phyloP scores from a whole-genome alignment of 257 asterid species.

The Scutellaria galericulata region DNA sequence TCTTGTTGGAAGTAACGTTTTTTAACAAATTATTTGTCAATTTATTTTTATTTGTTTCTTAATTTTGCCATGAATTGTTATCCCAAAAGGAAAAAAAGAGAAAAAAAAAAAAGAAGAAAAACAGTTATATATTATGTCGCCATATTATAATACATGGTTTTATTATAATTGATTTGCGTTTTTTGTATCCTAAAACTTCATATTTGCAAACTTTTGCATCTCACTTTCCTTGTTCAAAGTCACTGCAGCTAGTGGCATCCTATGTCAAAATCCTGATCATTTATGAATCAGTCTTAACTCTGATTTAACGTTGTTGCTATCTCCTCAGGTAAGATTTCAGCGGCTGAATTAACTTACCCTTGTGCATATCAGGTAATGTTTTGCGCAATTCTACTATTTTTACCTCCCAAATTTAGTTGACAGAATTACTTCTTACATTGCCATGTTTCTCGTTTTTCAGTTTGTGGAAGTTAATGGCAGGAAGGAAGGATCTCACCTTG shows the following conservation, averaged over 20 bases:
- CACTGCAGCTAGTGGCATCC: background rate
- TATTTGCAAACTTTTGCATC: background rate
- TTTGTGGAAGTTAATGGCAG: constrained; percentile 25
- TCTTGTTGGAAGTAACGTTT: background rate
- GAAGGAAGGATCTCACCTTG: constrained; percentile 26
- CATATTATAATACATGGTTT: background rate
- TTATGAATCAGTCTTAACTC: background rate
- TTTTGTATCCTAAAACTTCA: background rate
- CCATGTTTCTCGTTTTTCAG: constrained; percentile 16
- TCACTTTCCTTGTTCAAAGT: background rate
- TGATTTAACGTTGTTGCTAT: background rate
- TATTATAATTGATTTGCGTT: background rate
- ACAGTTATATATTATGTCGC: background rate
- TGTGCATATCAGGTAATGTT: constrained; percentile 1
- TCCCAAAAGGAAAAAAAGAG: too few species aligned
- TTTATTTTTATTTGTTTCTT: background rate
- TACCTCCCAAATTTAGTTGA: background rate
- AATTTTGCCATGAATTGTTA: background rate
- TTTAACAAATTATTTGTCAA: too few species aligned
- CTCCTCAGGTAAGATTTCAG: constrained; percentile 1
- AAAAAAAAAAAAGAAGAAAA: too few species aligned
- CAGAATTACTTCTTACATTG: constrained; percentile 13
- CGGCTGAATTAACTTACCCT: background rate
- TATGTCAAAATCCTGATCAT: background rate
- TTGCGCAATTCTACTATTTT: too few species aligned